A percentile compares a stretch with the other conserved stretches of the same genome.
Evolutionary conservation across 73 alveolate genomes (phyloP).

Genomic region (Halteria grandinella): DNA sequence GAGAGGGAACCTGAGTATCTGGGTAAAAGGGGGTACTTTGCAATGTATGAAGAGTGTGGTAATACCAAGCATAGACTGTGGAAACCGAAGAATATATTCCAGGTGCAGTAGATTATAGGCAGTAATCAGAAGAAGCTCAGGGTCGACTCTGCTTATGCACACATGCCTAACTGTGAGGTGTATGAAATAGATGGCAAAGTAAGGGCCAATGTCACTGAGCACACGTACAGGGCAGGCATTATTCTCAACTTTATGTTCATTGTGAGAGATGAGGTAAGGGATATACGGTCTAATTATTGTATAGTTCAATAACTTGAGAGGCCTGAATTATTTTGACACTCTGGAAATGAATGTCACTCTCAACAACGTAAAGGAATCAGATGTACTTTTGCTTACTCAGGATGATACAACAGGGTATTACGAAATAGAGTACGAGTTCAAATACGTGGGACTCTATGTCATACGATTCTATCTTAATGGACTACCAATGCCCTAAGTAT

Average conservation of each 20-base stretch:
- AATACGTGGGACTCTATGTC: too few species aligned
- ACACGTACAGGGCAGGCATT: constrained; percentile 15
- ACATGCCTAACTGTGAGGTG: neutral
- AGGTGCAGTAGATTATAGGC: neutral
- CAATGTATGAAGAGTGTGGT: constrained; percentile 26
- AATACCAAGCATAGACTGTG: neutral
- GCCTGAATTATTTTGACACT: constrained; percentile 4
- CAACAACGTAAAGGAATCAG: too few species aligned
- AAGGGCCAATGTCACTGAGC: neutral
- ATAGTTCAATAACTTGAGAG: constrained; percentile 11
- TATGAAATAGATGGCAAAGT: constrained; percentile 12
- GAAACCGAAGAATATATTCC: constrained; percentile 46
- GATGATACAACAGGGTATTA: too few species aligned
- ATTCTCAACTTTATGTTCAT: neutral
- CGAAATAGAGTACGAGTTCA: too few species aligned
- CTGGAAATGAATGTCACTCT: too few species aligned
- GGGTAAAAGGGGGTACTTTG: neutral
- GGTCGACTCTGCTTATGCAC: neutral
- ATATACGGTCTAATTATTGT: neutral
- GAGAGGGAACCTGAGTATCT: constrained; percentile 25
- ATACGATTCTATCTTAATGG: too few species aligned
- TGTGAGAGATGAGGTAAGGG: constrained; percentile 7
- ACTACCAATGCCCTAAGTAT: too few species aligned
- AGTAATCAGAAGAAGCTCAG: neutral
- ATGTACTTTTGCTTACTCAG: too few species aligned